Conservation (phyloP, 768 basidiomycete genomes). For the Boletus rubescentipes region DNA sequence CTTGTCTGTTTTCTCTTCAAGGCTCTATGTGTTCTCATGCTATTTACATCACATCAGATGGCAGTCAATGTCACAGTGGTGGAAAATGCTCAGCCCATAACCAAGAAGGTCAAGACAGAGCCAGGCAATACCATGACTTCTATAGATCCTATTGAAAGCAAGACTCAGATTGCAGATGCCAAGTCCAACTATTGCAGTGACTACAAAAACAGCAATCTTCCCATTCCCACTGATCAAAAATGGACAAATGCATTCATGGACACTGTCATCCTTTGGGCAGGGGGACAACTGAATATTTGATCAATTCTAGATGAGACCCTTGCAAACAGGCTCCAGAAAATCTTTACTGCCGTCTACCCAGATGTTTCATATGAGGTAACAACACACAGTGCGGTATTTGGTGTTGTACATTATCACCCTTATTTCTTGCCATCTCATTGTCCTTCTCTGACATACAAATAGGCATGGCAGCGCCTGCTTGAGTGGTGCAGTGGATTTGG, state of each 20-base stretch:
- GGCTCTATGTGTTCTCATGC: too few species aligned
- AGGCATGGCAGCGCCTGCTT: conserved; percentile 1
- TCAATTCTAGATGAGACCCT: neutral
- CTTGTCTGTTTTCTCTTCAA: neutral
- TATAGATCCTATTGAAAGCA: neutral
- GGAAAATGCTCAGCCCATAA: neutral
- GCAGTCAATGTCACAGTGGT: neutral
- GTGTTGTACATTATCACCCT: neutral
- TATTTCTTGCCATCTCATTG: neutral
- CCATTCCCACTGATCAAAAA: neutral
- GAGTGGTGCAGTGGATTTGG: conserved; percentile 4
- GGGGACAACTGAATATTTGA: neutral
- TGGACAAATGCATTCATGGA: neutral
- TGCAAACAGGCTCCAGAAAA: neutral
- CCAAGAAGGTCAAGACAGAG: neutral
- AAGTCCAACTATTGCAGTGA: neutral
- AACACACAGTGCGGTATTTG: neutral
- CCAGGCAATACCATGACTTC: neutral
- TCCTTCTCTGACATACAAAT: neutral
- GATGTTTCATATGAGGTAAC: neutral
- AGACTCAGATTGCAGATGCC: too few species aligned
- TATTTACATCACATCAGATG: neutral
- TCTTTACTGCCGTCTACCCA: neutral
- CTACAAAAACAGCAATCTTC: neutral
- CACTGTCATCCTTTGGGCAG: conserved; percentile 2